These are phyloP conservation scores for Pichia cabralensis DNA, from an alignment of 805 yeast genomes.

Conservation along the genomic window DNA sequence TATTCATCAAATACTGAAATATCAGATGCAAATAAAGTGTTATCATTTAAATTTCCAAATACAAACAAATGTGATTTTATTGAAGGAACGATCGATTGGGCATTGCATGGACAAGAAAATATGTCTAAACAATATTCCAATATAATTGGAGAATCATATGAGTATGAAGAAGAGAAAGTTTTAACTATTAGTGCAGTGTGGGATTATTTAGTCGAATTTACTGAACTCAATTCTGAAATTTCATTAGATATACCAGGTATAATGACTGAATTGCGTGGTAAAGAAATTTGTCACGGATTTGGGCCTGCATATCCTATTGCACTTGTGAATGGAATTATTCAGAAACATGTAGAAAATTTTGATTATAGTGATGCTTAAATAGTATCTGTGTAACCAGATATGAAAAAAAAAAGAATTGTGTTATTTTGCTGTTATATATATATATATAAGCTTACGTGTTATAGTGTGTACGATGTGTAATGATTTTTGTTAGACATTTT, in stretches of 20 bases:
- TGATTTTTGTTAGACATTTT: too few relatives aligned
- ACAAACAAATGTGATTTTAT: slow-evolving; percentile 17
- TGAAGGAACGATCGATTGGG: slow-evolving; percentile 14
- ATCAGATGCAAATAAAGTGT: not conserved
- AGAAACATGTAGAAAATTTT: slow-evolving; percentile 12
- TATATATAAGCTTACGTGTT: too few relatives aligned
- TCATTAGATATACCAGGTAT: slow-evolving; percentile 48
- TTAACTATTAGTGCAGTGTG: slow-evolving; percentile 73
- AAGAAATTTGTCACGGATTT: slow-evolving; percentile 68
- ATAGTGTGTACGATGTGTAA: too few relatives aligned
- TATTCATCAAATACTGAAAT: not conserved
- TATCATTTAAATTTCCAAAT: slow-evolving; percentile 16
- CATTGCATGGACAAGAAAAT: slow-evolving; percentile 3
- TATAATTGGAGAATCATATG: slow-evolving; percentile 12
- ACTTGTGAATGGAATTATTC: slow-evolving; percentile 31
- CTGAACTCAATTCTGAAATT: slow-evolving; percentile 35
- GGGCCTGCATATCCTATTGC: slow-evolving; percentile 58
- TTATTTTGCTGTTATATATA: too few relatives aligned
- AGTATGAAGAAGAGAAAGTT: slow-evolving; percentile 32
- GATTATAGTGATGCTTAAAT: too few relatives aligned
- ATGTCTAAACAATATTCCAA: slow-evolving; percentile 7
- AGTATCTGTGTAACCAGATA: too few relatives aligned
- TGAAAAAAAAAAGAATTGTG: too few relatives aligned
- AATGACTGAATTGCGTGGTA: slow-evolving; percentile 51
- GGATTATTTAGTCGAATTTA: slow-evolving; percentile 56